Evolutionary conservation across 1,284 basidiomycete genomes (phyloP).

Genomic region (Leucoagaricus sp.): DNA sequence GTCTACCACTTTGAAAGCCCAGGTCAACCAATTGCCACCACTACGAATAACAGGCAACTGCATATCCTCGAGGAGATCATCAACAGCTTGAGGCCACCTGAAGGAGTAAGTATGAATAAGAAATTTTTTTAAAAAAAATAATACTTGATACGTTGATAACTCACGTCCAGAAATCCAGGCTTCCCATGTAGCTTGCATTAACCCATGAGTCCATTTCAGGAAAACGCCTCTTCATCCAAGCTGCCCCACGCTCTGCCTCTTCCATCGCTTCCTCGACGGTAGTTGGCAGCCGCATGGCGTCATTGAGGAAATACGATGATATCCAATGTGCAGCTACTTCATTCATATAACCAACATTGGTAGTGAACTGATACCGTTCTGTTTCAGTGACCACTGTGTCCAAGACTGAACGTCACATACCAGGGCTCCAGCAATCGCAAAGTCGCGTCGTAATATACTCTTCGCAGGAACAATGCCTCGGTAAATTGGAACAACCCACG

Average conservation of each 20-base stretch:
- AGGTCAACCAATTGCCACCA: constrained; percentile 60
- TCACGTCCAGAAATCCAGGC: constrained; percentile 19
- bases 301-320: constrained; percentile 58
- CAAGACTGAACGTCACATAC: constrained; percentile 29
- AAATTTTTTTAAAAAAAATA: background rate
- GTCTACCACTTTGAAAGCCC: constrained; percentile 54
- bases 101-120: background rate
- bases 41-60: constrained; percentile 46
- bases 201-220: constrained; percentile 41
- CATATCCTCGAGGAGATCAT: constrained; percentile 61
- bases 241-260: constrained; percentile 41
- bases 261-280: constrained; percentile 44
- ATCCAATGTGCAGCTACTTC: constrained; percentile 64
- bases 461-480: constrained; percentile 58
- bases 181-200: constrained; percentile 19
- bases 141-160: background rate
- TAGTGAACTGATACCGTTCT: constrained; percentile 16
- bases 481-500: constrained; percentile 42
- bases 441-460: constrained; percentile 51
- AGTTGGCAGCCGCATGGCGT: constrained; percentile 47
- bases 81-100: constrained; percentile 59
- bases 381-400: background rate
- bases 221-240: constrained; percentile 53
- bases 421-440: constrained; percentile 61
- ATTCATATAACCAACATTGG: constrained; percentile 53